These are phyloP conservation scores for Malania oleifera DNA, from an alignment of 164 flowering plant genomes.

Conservation along the genomic window DNA sequence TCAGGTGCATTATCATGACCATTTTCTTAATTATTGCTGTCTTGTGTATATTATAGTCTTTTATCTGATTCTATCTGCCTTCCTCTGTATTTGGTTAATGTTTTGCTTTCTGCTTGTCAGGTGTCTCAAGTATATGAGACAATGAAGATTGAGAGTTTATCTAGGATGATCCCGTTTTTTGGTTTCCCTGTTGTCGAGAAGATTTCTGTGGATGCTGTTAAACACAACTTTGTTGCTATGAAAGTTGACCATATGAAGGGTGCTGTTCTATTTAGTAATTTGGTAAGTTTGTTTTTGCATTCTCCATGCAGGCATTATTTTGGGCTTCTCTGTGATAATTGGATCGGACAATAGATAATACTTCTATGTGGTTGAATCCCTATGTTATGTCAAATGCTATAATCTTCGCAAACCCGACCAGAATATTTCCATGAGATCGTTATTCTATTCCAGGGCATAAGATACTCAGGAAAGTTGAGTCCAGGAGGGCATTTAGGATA, in stretches of 20 bases:
- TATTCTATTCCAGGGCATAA: no score
- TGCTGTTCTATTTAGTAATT: conserved; percentile 50
- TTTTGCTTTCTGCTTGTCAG: conserved; percentile 29
- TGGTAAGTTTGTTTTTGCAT: conserved; percentile 38
- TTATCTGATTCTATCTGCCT: neutral
- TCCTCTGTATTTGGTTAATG: conserved; percentile 1
- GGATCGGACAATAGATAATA: no score
- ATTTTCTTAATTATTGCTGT: neutral
- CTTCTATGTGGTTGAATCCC: no score
- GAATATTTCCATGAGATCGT: no score
- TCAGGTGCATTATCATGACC: conserved; percentile 47
- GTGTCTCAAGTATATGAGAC: conserved; percentile 88
- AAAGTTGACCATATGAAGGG: conserved; percentile 82
- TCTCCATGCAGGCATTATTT: neutral
- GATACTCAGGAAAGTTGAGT: no score
- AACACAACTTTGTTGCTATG: conserved; percentile 62
- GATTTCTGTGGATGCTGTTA: conserved; percentile 82
- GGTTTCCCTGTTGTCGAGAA: conserved; percentile 71
- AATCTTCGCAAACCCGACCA: no score
- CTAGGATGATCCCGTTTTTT: conserved; percentile 75
- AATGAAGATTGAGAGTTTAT: conserved; percentile 66
- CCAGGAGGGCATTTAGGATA: no score
- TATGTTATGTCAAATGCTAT: no score
- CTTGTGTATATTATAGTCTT: neutral
- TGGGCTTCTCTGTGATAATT: no score